These are phyloP conservation scores for Acacia acuminata DNA, from an alignment of 306 rosid species.

Conservation along the genomic window DNA sequence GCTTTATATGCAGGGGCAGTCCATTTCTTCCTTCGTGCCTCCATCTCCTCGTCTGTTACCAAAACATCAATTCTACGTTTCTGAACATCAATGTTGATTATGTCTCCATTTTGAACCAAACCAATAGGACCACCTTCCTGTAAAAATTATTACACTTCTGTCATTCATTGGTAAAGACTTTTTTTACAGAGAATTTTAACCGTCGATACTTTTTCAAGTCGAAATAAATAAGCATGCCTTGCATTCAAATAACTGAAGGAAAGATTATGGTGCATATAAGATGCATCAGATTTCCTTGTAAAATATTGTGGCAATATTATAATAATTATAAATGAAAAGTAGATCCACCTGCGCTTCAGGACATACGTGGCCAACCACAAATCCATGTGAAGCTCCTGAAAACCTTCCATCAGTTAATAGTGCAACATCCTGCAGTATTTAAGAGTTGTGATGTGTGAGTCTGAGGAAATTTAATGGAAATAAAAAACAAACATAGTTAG, in stretches of 20 bases:
- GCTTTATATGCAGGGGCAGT: conserved; percentile 72
- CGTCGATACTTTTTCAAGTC: neutral
- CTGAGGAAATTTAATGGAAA: neutral
- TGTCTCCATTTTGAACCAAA: conserved; percentile 72
- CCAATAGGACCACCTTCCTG: conserved; percentile 98
- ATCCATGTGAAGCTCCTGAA: conserved; percentile 96
- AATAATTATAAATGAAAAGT: conserved; percentile 10
- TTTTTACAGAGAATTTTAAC: neutral
- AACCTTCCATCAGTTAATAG: conserved; percentile 92
- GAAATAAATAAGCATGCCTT: conserved; percentile 4
- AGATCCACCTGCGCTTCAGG: conserved; percentile 86
- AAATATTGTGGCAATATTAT: conserved; percentile 6
- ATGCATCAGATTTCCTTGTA: conserved; percentile 17
- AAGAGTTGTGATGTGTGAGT: neutral
- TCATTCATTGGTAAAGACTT: neutral
- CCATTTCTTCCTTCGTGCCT: conserved; percentile 66
- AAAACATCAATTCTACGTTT: conserved; percentile 73
- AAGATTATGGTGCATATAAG: neutral
- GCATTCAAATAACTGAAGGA: neutral
- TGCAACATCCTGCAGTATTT: conserved; percentile 79
- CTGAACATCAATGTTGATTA: conserved; percentile 66
- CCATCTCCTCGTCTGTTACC: conserved; percentile 69
- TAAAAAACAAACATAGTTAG: neutral
- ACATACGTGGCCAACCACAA: conserved; percentile 95
- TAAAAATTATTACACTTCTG: conserved; percentile 32